A percentile compares a stretch with the other conserved stretches of the same genome.
phyloP scores from a whole-genome alignment of 768 basidiomycete species.

The Leccinum imitatum region DNA sequence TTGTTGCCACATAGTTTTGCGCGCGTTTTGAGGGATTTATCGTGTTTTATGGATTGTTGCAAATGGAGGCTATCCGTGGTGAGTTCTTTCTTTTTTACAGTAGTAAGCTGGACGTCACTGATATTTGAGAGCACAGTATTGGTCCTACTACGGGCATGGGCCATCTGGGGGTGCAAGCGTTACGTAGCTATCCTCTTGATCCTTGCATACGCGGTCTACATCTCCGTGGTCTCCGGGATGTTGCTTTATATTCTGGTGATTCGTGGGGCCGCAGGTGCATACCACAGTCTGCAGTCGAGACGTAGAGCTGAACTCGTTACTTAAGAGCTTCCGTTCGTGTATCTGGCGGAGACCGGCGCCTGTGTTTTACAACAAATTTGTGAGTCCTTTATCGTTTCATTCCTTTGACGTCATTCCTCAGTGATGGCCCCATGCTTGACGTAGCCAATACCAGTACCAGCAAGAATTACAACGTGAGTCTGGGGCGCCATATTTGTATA shows the following conservation, averaged over 20 bases:
- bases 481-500: background rate
- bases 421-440: background rate
- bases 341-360: background rate
- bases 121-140: slow-evolving; percentile 2
- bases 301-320: background rate
- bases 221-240: background rate
- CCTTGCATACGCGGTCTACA: background rate
- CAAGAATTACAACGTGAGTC: background rate
- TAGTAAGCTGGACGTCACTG: background rate
- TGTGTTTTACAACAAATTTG: too few relatives aligned
- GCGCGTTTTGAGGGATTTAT: background rate
- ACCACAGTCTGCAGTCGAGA: background rate
- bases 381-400: too few relatives aligned
- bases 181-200: background rate
- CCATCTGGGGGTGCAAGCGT: slow-evolving; percentile 13
- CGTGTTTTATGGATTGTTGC: background rate
- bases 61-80: slow-evolving; percentile 14
- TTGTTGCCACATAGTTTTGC: slow-evolving; percentile 12
- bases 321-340: background rate
- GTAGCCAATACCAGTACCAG: background rate
- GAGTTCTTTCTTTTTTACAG: background rate
- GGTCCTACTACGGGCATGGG: slow-evolving; percentile 18
- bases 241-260: background rate
- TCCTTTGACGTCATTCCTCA: background rate
- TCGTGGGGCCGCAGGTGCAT: background rate